Conservation (phyloP, 768 basidiomycete species). For the Psilocybe azurescens region DNA sequence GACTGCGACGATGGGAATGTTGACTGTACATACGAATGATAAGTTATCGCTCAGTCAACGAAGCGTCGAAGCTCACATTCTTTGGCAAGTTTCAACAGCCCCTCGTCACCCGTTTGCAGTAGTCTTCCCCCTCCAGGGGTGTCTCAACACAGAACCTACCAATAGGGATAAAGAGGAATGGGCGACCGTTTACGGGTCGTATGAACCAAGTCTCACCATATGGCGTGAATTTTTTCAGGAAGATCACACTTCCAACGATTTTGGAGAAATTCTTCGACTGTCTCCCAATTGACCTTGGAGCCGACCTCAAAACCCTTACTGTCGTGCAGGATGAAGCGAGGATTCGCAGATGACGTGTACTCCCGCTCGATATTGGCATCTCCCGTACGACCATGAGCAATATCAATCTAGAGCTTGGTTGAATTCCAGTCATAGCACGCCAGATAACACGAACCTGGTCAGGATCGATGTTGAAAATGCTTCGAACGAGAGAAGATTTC, state of each 20-base stretch:
- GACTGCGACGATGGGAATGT: too few species aligned
- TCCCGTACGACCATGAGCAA: conserved; percentile 27
- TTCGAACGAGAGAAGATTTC: conserved; percentile 34
- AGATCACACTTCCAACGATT: conserved; percentile 10
- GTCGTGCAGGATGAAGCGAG: conserved; percentile 35
- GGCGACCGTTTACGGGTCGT: not conserved
- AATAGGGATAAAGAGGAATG: not conserved
- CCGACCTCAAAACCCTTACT: conserved; percentile 36
- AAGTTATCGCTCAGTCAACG: too few species aligned
- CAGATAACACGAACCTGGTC: not conserved
- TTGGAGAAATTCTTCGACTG: conserved; percentile 28
- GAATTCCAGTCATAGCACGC: too few species aligned
- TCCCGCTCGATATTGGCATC: conserved; percentile 28
- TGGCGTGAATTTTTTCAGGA: conserved; percentile 29
- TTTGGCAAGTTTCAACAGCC: conserved; percentile 24
- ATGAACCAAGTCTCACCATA: conserved; percentile 24
- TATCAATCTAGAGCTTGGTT: conserved; percentile 15
- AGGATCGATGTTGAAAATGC: conserved; percentile 26
- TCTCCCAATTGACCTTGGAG: conserved; percentile 25
- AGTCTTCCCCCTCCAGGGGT: conserved; percentile 23
- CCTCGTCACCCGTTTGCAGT: conserved; percentile 30
- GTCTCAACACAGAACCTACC: conserved; percentile 31
- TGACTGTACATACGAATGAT: too few species aligned
- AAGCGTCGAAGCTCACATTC: conserved; percentile 5
- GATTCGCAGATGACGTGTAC: conserved; percentile 25